Conservation (phyloP, 192 early-diverging fungal species). For the Dispira simplex region DNA sequence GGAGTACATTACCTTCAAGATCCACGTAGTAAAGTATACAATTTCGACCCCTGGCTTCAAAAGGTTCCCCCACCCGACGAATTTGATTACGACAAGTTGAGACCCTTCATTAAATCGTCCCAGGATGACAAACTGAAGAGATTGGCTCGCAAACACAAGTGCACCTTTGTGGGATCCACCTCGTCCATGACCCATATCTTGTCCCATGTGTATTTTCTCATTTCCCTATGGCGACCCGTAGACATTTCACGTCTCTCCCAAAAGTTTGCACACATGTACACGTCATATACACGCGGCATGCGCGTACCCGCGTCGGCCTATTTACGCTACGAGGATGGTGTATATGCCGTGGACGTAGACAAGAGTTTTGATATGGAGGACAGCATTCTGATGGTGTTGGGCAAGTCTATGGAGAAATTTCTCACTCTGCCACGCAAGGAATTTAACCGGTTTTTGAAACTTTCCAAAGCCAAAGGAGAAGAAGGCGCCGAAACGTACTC, state of each 20-base stretch:
- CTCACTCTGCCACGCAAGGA: constrained; percentile 49
- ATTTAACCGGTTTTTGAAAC: constrained; percentile 50
- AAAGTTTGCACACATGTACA: constrained; percentile 43
- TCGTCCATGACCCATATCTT: constrained; percentile 69
- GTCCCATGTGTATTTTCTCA: constrained; percentile 57
- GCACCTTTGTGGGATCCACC: constrained; percentile 69
- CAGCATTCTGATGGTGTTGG: constrained; percentile 59
- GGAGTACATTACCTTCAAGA: constrained; percentile 73
- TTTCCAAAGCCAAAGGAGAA: constrained; percentile 24
- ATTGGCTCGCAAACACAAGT: constrained; percentile 27
- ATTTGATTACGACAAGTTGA: constrained; percentile 66
- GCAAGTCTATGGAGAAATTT: constrained; percentile 79
- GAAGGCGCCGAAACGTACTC: constrained; percentile 38
- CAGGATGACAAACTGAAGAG: constrained; percentile 37
- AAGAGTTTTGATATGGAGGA: constrained; percentile 53
- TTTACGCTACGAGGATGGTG: constrained; percentile 48
- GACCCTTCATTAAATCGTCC: constrained; percentile 70
- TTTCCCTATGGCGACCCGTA: constrained; percentile 45
- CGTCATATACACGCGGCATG: constrained; percentile 40
- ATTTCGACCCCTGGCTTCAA: constrained; percentile 69
- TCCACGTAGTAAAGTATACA: constrained; percentile 51
- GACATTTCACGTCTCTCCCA: constrained; percentile 42
- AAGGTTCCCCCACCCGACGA: constrained; percentile 60
- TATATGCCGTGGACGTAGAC: constrained; percentile 75
- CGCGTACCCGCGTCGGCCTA: constrained; percentile 52